These are phyloP conservation scores for Hibiscus trionum DNA, from an alignment of 345 rosid genomes.

Conservation along the genomic window DNA sequence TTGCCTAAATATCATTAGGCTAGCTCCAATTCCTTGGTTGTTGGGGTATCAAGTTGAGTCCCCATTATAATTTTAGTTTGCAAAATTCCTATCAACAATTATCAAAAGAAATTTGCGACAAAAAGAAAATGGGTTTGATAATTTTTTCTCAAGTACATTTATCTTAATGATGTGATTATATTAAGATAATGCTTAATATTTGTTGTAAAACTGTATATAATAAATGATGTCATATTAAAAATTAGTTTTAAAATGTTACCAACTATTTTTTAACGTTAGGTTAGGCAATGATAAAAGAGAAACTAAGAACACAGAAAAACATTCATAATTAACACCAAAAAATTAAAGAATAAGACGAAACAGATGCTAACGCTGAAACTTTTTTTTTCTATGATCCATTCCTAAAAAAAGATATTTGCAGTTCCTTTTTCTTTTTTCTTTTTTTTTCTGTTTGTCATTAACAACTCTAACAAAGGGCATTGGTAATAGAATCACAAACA, in stretches of 20 bases:
- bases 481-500: conserved; percentile 41
- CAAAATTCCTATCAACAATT: background rate
- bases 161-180: background rate
- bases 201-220: no score
- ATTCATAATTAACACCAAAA: background rate
- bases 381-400: conserved; percentile 7
- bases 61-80: background rate
- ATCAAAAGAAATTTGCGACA: background rate
- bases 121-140: background rate
- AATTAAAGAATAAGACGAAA: background rate
- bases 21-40: background rate
- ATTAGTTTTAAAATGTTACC: no score
- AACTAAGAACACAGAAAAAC: background rate
- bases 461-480: conserved; percentile 16
- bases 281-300: no score
- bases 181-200: background rate
- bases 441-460: background rate
- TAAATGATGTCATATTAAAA: no score
- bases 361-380: background rate
- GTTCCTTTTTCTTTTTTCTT: background rate
- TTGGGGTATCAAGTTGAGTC: background rate
- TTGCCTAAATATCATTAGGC: background rate
- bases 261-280: no score
- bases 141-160: background rate
- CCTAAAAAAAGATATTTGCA: conserved; percentile 9